phyloP scores from a whole-genome alignment of 345 rosid species.

The Corchorus olitorius region DNA sequence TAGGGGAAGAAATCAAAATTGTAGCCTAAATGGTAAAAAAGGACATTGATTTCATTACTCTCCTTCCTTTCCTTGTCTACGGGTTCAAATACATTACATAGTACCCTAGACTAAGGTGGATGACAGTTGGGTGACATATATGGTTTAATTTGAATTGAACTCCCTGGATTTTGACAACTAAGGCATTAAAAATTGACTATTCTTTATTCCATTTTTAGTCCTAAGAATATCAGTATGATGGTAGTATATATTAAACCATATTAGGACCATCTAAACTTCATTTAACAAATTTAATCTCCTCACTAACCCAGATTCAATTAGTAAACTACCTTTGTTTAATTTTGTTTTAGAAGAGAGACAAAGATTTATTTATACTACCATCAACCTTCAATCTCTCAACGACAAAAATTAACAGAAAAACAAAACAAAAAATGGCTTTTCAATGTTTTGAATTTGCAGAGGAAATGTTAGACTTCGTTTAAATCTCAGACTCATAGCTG shows the following conservation, averaged over 20 bases:
- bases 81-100: constrained; percentile 1
- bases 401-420: not conserved
- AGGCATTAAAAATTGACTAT: constrained; percentile 31
- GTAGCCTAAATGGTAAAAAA: not conserved
- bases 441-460: not conserved
- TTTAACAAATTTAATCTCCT: not conserved
- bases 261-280: constrained; percentile 9
- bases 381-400: too few species aligned
- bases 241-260: not conserved
- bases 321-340: not conserved
- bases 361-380: too few species aligned
- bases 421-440: not conserved
- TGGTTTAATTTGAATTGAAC: constrained; percentile 7
- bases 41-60: not conserved
- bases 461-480: too few species aligned
- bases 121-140: constrained; percentile 40
- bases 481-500: too few species aligned
- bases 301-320: not conserved
- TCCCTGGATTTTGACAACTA: constrained; percentile 10
- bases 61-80: not conserved
- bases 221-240: not conserved
- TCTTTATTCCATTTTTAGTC: not conserved
- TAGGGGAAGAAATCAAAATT: not conserved
- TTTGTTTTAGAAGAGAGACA: not conserved
- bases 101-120: constrained; percentile 34